phyloP scores from a whole-genome alignment of 306 rosid species.

The Rosa multiflora region DNA sequence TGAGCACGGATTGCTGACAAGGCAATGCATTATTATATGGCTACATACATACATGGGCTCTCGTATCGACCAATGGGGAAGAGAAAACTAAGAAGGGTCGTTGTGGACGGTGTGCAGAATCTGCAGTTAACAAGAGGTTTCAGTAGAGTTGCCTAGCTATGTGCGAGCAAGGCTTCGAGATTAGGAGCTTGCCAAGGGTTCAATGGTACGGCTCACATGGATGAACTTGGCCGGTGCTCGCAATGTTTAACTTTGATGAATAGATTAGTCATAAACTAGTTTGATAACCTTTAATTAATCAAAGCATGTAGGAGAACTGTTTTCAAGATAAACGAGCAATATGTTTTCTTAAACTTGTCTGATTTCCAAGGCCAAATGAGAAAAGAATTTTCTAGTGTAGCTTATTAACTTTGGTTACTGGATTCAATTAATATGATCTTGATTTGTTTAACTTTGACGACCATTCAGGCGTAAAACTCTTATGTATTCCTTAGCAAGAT shows the following conservation, averaged over 20 bases:
- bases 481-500: background rate
- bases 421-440: background rate
- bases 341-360: background rate
- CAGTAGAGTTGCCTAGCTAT: background rate
- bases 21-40: constrained; percentile 1
- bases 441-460: too few relatives aligned
- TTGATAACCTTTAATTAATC: constrained; percentile 2
- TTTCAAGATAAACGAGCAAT: background rate
- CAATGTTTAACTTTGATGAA: constrained; percentile 4
- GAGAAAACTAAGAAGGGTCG: constrained; percentile 21
- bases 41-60: background rate
- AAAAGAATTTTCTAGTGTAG: background rate
- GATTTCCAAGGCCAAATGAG: background rate
- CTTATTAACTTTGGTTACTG: background rate
- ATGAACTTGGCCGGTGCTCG: constrained; percentile 6
- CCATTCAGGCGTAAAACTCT: too few relatives aligned
- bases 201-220: constrained; percentile 15
- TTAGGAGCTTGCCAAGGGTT: background rate
- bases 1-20: background rate
- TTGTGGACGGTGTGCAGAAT: constrained; percentile 25
- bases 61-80: constrained; percentile 1
- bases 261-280: background rate
- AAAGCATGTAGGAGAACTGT: background rate
- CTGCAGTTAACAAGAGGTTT: constrained; percentile 11
- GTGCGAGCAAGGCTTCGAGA: constrained; percentile 2